phyloP scores from a whole-genome alignment of 78 protist genomes.

The Capsaspora owczarzaki region DNA sequence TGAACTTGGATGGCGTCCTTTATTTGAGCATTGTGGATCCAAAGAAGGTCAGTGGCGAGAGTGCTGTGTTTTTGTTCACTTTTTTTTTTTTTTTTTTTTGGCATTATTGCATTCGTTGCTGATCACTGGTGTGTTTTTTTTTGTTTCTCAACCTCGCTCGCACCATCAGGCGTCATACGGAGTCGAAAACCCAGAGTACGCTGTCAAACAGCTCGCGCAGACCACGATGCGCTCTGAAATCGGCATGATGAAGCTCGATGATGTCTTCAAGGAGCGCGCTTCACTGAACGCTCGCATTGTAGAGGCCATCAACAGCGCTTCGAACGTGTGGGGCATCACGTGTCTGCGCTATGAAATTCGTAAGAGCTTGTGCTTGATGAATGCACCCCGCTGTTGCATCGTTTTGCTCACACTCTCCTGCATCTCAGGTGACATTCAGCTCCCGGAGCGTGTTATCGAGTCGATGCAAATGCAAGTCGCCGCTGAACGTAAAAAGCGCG shows the following conservation, averaged over 20 bases:
- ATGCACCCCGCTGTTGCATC: too few species aligned
- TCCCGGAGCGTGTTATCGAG: slow-evolving; percentile 34
- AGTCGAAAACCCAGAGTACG: slow-evolving; percentile 42
- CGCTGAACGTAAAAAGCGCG: slow-evolving; percentile 73
- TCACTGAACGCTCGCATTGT: slow-evolving; percentile 44
- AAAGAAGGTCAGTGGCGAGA: not conserved
- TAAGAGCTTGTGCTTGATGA: not conserved
- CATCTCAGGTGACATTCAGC: slow-evolving; percentile 37
- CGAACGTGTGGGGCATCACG: slow-evolving; percentile 53
- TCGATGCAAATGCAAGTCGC: slow-evolving; percentile 76
- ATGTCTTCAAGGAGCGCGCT: slow-evolving; percentile 48
- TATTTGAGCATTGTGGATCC: slow-evolving; percentile 36
- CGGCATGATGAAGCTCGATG: slow-evolving; percentile 60
- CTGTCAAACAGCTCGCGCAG: slow-evolving; percentile 58
- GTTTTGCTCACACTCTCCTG: not conserved
- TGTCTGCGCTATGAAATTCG: slow-evolving; percentile 63
- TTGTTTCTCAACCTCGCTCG: not conserved
- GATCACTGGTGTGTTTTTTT: not conserved
- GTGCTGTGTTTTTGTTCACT: not conserved
- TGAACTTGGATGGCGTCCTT: slow-evolving; percentile 61
- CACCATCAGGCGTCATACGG: slow-evolving; percentile 35
- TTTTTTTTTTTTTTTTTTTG: too few species aligned
- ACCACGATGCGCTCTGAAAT: slow-evolving; percentile 71
- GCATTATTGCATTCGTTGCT: not conserved
- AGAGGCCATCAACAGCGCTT: slow-evolving; percentile 18